These are phyloP conservation scores for Middelhovenomyces tepae DNA, from an alignment of 805 yeast genomes.

Conservation along the genomic window DNA sequence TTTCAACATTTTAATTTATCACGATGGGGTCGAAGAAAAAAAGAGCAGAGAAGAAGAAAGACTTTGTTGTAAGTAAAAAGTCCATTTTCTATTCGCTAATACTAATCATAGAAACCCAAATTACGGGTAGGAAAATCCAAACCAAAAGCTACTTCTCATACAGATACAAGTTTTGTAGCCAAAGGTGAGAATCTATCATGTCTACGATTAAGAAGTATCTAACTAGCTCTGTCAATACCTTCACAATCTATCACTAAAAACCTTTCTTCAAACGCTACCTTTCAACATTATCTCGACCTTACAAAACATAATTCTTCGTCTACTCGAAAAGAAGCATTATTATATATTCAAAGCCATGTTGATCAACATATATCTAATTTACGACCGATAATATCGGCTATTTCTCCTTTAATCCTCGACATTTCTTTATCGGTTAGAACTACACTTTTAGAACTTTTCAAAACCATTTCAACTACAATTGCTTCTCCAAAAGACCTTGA, in stretches of 20 bases:
- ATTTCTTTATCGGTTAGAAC: conserved; percentile 56
- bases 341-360: conserved; percentile 39
- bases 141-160: conserved; percentile 61
- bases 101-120: too few species aligned
- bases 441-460: conserved; percentile 38
- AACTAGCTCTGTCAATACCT: too few species aligned
- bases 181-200: too few species aligned
- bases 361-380: conserved; percentile 45
- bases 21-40: too few species aligned
- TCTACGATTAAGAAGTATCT: too few species aligned
- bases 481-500: conserved; percentile 21
- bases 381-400: conserved; percentile 48
- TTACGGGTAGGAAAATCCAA: conserved; percentile 81
- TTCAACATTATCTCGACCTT: conserved; percentile 55
- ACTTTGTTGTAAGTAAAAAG: too few species aligned
- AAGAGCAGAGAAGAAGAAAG: too few species aligned
- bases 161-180: conserved; percentile 79
- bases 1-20: too few species aligned
- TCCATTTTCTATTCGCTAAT: too few species aligned
- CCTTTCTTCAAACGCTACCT: too few species aligned
- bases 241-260: too few species aligned
- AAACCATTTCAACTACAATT: conserved; percentile 16
- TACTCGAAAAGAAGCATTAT: conserved; percentile 65
- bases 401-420: conserved; percentile 60
- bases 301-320: conserved; percentile 63